Percentiles rank a stretch among this genome's conserved stretches.
Evolutionary conservation across 2,329 filamentous ascomycete genomes (phyloP).

Genomic region (Colletotrichum destructivum): DNA sequence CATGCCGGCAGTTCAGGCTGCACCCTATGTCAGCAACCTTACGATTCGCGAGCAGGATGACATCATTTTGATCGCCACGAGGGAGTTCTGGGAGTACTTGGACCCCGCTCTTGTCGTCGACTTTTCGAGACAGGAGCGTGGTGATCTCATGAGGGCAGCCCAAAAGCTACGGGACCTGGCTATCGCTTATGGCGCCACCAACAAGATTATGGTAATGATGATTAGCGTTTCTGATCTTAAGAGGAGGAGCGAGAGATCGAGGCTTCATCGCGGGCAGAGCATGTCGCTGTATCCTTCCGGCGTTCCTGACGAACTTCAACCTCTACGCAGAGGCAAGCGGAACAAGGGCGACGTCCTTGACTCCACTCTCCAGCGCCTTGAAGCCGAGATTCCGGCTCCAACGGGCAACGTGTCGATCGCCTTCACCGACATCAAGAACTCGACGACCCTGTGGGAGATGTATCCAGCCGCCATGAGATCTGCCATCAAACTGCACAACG

Average conservation of each 20-base stretch:
- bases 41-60: conserved; percentile 91
- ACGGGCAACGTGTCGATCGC: conserved; percentile 93
- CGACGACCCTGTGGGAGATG: conserved; percentile 95
- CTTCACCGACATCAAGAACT: conserved; percentile 99
- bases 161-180: conserved; percentile 96
- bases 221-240: conserved; percentile 93
- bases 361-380: conserved; percentile 87
- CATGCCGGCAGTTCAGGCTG: conserved; percentile 93
- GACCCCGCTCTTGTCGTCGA: conserved; percentile 93
- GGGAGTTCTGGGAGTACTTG: conserved; percentile 95
- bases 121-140: conserved; percentile 87
- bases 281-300: conserved; percentile 87
- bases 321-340: conserved; percentile 76
- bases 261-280: conserved; percentile 81
- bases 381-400: conserved; percentile 91
- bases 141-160: conserved; percentile 93
- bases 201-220: conserved; percentile 99
- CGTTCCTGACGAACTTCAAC: conserved; percentile 78
- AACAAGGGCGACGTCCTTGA: conserved; percentile 79
- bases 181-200: conserved; percentile 93
- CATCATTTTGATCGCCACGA: conserved; percentile 91
- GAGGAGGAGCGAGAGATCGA: conserved; percentile 82
- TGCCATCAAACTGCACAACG: conserved; percentile 97
- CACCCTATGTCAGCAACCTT: conserved; percentile 85
- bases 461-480: conserved; percentile 96